phyloP scores from a whole-genome alignment of 164 flowering plant species.

The Magnolia kwangsiensis region DNA sequence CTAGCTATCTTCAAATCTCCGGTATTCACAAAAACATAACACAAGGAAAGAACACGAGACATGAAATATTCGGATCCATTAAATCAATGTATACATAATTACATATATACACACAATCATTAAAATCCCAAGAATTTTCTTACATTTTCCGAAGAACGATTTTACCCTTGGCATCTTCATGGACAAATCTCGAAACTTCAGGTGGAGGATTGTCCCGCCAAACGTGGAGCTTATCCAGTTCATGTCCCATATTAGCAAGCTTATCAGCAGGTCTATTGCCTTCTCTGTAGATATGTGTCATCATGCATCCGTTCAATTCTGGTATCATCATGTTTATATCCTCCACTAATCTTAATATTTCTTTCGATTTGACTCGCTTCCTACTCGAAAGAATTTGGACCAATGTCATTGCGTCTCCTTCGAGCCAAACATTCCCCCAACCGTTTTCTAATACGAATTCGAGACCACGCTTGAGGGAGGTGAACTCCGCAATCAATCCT shows the following conservation, averaged over 20 bases:
- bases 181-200: slow-evolving; percentile 37
- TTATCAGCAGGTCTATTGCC: slow-evolving; percentile 73
- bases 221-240: slow-evolving; percentile 33
- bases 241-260: slow-evolving; percentile 63
- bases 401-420: slow-evolving; percentile 66
- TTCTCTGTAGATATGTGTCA: slow-evolving; percentile 61
- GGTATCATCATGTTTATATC: slow-evolving; percentile 45
- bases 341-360: slow-evolving; percentile 32
- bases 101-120: not conserved
- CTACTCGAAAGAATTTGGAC: slow-evolving; percentile 35
- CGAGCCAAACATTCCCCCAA: slow-evolving; percentile 61
- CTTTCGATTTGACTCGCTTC: slow-evolving; percentile 28
- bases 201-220: slow-evolving; percentile 51
- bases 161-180: slow-evolving; percentile 64
- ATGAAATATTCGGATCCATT: too few species aligned
- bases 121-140: not conserved
- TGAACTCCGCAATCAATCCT: slow-evolving; percentile 57
- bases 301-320: slow-evolving; percentile 36
- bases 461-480: slow-evolving; percentile 56
- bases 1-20: too few species aligned
- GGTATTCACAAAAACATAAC: too few species aligned
- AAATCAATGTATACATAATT: not conserved
- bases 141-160: not conserved
- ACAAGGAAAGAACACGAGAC: too few species aligned
- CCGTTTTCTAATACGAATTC: slow-evolving; percentile 66